Evolutionary conservation across 257 asterid species (phyloP).

Genomic region (Dorcoceras hygrometricum): DNA sequence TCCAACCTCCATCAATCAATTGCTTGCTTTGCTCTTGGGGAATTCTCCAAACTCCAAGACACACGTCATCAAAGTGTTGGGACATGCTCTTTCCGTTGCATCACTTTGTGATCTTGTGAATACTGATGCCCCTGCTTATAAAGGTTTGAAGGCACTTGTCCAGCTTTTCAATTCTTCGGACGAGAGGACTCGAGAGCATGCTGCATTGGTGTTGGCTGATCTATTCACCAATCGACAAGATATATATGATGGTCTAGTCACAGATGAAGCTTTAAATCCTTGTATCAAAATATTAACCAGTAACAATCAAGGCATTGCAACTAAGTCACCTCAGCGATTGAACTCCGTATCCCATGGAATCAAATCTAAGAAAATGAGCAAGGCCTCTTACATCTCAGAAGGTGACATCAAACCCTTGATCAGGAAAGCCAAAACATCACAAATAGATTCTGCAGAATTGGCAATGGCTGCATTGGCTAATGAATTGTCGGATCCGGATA

Average conservation of each 20-base stretch:
- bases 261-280: slow-evolving; percentile 63
- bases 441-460: slow-evolving; percentile 73
- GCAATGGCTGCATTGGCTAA: slow-evolving; percentile 81
- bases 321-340: slow-evolving; percentile 74
- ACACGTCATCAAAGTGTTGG: slow-evolving; percentile 60
- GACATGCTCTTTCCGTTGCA: slow-evolving; percentile 77
- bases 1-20: slow-evolving; percentile 52
- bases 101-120: slow-evolving; percentile 59
- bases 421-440: slow-evolving; percentile 65
- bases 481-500: slow-evolving; percentile 57
- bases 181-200: slow-evolving; percentile 64
- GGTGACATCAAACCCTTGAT: slow-evolving; percentile 67
- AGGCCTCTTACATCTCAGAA: slow-evolving; percentile 60
- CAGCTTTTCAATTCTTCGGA: slow-evolving; percentile 71
- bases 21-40: slow-evolving; percentile 61
- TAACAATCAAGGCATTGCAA: slow-evolving; percentile 57
- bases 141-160: slow-evolving; percentile 71
- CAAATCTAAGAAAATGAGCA: slow-evolving; percentile 36
- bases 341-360: slow-evolving; percentile 67
- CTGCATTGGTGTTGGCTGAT: slow-evolving; percentile 73
- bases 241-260: slow-evolving; percentile 61
- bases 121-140: slow-evolving; percentile 56
- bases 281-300: slow-evolving; percentile 65
- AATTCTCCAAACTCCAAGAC: slow-evolving; percentile 66
- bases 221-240: slow-evolving; percentile 59